Conservation (phyloP, 2,329 filamentous ascomycete species). For the Cladosporium sp. region DNA sequence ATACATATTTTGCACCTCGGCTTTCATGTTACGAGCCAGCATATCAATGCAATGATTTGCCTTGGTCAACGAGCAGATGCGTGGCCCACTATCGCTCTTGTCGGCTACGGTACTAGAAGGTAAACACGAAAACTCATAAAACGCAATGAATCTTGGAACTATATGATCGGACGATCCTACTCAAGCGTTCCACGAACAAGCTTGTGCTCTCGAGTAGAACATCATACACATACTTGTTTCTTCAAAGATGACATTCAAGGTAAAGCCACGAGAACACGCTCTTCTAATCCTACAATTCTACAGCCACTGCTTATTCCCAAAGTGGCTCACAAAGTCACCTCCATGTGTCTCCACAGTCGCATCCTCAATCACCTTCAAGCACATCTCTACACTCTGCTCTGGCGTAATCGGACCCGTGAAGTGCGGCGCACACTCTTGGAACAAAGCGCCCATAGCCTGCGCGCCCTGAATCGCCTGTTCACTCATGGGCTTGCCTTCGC, state of each 20-base stretch:
- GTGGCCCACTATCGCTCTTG: background rate
- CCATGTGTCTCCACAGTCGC: constrained; percentile 50
- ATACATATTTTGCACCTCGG: background rate
- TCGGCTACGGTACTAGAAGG: background rate
- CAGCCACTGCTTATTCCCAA: constrained; percentile 49
- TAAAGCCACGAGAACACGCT: background rate
- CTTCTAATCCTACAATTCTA: background rate
- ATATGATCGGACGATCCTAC: background rate
- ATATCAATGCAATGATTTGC: background rate
- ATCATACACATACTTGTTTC: background rate
- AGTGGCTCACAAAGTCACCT: constrained; percentile 58
- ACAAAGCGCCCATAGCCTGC: constrained; percentile 36
- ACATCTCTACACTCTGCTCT: constrained; percentile 34
- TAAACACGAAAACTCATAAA: background rate
- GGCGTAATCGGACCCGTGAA: constrained; percentile 34
- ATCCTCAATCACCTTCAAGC: constrained; percentile 39
- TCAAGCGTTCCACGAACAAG: background rate
- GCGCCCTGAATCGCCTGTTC: constrained; percentile 31
- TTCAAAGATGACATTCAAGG: background rate
- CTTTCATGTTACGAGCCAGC: rapidly evolving
- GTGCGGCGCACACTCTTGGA: constrained; percentile 38
- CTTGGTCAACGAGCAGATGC: background rate
- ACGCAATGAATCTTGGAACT: background rate
- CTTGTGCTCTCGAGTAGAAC: background rate
- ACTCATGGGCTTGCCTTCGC: constrained; percentile 24